These are phyloP conservation scores for Stephania yunnanensis DNA, from an alignment of 164 flowering plant species.

Conservation along the genomic window DNA sequence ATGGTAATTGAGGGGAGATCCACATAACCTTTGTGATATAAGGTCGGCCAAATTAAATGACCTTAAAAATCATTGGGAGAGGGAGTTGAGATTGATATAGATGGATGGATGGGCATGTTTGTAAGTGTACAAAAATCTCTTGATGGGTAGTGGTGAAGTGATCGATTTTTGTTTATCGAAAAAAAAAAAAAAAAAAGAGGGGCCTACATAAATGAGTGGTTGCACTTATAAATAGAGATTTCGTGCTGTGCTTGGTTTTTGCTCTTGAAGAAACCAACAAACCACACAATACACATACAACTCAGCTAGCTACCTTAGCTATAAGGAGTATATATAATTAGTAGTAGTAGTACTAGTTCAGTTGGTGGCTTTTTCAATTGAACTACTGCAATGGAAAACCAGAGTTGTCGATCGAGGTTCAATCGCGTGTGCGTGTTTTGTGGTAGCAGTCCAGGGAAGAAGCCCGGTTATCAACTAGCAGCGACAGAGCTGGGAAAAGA, in stretches of 20 bases:
- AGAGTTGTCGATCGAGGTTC: constrained; percentile 45
- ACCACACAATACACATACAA: not conserved
- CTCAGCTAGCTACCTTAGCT: too few relatives aligned
- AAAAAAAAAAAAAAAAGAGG: not conserved
- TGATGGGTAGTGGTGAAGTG: not conserved
- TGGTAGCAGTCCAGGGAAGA: constrained; percentile 83
- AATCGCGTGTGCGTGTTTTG: constrained; percentile 72
- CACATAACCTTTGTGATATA: too few relatives aligned
- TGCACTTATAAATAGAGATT: not conserved
- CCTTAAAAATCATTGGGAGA: too few relatives aligned
- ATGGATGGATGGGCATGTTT: too few relatives aligned
- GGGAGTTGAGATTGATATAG: too few relatives aligned
- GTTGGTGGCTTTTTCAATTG: not conserved
- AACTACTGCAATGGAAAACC: not conserved
- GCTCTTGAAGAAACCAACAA: not conserved
- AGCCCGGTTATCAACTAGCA: constrained; percentile 62
- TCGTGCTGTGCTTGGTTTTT: not conserved
- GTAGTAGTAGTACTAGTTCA: too few relatives aligned
- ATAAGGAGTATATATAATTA: too few relatives aligned
- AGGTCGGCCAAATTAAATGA: too few relatives aligned
- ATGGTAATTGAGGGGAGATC: too few relatives aligned
- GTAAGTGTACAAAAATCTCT: too few relatives aligned
- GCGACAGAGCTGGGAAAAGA: constrained; percentile 71
- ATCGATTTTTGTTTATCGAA: not conserved
- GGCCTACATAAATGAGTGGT: not conserved